A percentile compares a stretch with the other conserved stretches of the same genome.
Conservation (phyloP, 78 protist species). For the Dictyostelium citrinum region DNA sequence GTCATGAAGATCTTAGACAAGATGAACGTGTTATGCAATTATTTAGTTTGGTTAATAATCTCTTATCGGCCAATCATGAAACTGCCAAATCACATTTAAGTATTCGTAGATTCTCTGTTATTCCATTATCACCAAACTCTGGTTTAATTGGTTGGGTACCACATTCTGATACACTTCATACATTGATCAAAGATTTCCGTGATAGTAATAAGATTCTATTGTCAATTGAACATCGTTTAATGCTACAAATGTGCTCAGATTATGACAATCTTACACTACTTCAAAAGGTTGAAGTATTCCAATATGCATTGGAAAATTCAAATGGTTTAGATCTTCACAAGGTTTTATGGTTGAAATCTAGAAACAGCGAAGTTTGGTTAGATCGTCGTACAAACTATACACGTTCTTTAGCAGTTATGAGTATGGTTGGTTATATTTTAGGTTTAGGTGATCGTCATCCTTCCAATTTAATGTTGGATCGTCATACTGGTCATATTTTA, state of each 20-base stretch:
- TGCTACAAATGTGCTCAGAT: conserved; percentile 95
- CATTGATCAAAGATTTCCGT: conserved; percentile 91
- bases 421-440: conserved; percentile 94
- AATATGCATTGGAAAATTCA: conserved; percentile 91
- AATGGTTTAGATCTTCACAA: conserved; percentile 95
- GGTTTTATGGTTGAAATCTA: conserved; percentile 93
- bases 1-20: conserved; percentile 98
- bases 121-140: conserved; percentile 91
- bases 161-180: conserved; percentile 94
- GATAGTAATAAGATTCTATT: conserved; percentile 86
- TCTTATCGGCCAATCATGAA: conserved; percentile 86
- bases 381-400: conserved; percentile 92
- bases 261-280: conserved; percentile 93
- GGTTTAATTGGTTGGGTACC: conserved; percentile 96
- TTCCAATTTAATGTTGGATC: conserved; percentile 90
- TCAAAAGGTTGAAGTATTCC: conserved; percentile 97
- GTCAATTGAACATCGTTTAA: conserved; percentile 90
- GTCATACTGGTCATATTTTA: conserved; percentile 90
- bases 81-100: conserved; percentile 77
- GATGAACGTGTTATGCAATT: conserved; percentile 98
- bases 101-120: conserved; percentile 90
- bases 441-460: conserved; percentile 97
- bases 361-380: conserved; percentile 92
- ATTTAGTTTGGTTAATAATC: conserved; percentile 98
- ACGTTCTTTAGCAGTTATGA: conserved; percentile 96